These are phyloP conservation scores for Fusarium brachygibbosum DNA, from an alignment of 2,329 filamentous ascomycete genomes.

Conservation along the genomic window DNA sequence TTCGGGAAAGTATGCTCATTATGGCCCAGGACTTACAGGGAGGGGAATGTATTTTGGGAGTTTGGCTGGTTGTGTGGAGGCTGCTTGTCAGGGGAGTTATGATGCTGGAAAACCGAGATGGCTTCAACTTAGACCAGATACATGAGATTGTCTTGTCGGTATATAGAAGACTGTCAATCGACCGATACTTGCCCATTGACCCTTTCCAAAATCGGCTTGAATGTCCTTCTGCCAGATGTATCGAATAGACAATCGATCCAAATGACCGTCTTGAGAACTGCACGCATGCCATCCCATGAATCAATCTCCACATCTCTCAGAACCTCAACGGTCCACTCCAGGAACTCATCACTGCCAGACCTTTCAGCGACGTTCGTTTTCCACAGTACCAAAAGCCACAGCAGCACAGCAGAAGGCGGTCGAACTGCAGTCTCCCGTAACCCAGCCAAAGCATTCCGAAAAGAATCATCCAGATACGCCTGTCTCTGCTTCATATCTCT, in stretches of 20 bases:
- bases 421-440: neutral
- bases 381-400: constrained; percentile 33
- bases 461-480: constrained; percentile 1
- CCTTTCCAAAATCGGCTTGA: neutral
- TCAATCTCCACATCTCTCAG: neutral
- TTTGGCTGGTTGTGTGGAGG: constrained; percentile 43
- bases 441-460: neutral
- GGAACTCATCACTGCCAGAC: fast-evolving
- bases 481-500: constrained; percentile 37
- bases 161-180: neutral
- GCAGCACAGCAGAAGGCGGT: neutral
- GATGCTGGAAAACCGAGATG: constrained; percentile 15
- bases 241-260: constrained; percentile 39
- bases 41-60: constrained; percentile 46
- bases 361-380: neutral
- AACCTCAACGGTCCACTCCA: constrained; percentile 10
- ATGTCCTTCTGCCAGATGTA: neutral
- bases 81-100: constrained; percentile 36
- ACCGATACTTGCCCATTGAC: fast-evolving
- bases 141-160: neutral
- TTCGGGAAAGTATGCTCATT: constrained; percentile 42
- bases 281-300: constrained; percentile 22
- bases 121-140: neutral
- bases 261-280: constrained; percentile 19
- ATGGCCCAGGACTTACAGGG: constrained; percentile 33